Evolutionary conservation across 805 yeast genomes (phyloP).

Genomic region (Komagataella phaffii): DNA sequence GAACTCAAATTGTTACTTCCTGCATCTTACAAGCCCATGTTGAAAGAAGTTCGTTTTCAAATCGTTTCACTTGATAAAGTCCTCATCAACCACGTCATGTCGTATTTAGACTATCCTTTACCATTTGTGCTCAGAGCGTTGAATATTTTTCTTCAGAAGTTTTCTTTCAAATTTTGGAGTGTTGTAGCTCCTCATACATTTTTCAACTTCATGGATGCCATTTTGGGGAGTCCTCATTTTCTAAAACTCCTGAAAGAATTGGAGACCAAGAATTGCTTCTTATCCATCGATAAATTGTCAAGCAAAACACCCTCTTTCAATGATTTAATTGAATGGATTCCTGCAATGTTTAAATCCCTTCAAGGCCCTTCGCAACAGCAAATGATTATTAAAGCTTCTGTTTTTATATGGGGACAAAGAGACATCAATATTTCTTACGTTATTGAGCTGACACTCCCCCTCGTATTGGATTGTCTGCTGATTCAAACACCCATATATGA

Average conservation of each 20-base stretch:
- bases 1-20: conserved; percentile 13
- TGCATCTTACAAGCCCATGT: conserved; percentile 9
- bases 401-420: neutral
- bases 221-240: conserved; percentile 41
- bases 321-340: conserved; percentile 45
- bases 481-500: conserved; percentile 6
- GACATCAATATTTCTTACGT: neutral
- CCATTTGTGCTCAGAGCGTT: conserved; percentile 45
- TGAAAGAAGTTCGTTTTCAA: conserved; percentile 13
- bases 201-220: conserved; percentile 42
- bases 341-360: conserved; percentile 19
- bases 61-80: conserved; percentile 24
- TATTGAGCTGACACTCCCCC: neutral
- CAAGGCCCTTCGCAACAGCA: neutral
- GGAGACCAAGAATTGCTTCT: conserved; percentile 9
- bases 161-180: conserved; percentile 40
- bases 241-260: conserved; percentile 18
- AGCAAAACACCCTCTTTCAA: conserved; percentile 10
- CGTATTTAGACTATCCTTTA: conserved; percentile 32
- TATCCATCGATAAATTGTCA: conserved; percentile 1
- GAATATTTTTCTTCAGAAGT: conserved; percentile 24
- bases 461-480: neutral
- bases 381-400: neutral
- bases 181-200: conserved; percentile 38
- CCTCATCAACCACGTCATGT: conserved; percentile 37